These are phyloP conservation scores for Mycena latifolia DNA, from an alignment of 768 basidiomycete species.

Conservation along the genomic window DNA sequence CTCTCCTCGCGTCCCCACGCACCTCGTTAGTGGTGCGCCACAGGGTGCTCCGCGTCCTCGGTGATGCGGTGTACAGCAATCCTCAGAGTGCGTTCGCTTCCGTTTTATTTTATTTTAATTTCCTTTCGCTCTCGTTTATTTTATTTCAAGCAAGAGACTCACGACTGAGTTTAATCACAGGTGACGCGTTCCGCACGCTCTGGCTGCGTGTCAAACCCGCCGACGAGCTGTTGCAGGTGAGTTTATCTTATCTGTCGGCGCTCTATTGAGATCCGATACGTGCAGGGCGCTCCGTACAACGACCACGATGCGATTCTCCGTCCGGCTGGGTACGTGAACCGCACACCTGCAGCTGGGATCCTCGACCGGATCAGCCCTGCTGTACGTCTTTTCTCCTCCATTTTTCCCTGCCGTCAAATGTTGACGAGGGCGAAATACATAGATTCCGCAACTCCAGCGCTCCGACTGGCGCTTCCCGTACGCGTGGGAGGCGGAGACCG, in stretches of 20 bases:
- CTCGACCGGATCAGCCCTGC: conserved; percentile 25
- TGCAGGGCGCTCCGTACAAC: conserved; percentile 25
- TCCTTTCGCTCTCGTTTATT: too few species aligned
- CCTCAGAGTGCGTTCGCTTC: conserved; percentile 11
- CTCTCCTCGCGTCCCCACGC: conserved; percentile 1
- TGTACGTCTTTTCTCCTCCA: not conserved
- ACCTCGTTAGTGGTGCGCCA: conserved; percentile 32
- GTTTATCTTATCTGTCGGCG: not conserved
- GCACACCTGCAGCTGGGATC: not conserved
- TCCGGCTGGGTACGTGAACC: not conserved
- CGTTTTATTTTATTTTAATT: not conserved
- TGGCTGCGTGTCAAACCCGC: conserved; percentile 26
- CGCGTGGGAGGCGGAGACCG: too few species aligned
- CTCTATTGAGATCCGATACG: not conserved
- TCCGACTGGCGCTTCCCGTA: conserved; percentile 23
- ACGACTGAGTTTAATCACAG: too few species aligned
- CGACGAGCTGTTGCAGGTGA: conserved; percentile 21
- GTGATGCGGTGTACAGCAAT: conserved; percentile 32
- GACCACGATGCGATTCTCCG: conserved; percentile 30
- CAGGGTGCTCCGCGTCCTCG: conserved; percentile 29
- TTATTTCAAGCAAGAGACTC: too few species aligned
- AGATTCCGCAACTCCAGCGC: not conserved
- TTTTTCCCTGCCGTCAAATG: too few species aligned
- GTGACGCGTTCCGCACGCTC: conserved; percentile 12
- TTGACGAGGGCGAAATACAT: too few species aligned